Conservation (phyloP, 495 filamentous ascomycete genomes). For the Neurospora sp. region DNA sequence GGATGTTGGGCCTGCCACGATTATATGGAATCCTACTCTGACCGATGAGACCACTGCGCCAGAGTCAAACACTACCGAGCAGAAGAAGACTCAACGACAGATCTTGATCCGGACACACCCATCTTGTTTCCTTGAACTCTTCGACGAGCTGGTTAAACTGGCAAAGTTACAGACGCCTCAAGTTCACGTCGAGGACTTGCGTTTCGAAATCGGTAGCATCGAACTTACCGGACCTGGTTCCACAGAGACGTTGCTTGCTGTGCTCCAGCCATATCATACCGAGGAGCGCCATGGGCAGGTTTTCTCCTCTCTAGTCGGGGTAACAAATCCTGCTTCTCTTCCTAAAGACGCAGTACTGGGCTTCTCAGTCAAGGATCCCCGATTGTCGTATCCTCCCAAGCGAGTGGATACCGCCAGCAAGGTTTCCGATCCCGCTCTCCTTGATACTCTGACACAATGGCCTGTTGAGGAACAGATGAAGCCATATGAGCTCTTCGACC, state of each 20-base stretch:
- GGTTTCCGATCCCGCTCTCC: conserved; percentile 38
- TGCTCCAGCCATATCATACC: conserved; percentile 48
- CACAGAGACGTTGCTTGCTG: conserved; percentile 66
- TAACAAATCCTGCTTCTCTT: conserved; percentile 69
- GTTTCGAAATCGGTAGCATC: conserved; percentile 92
- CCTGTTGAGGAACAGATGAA: conserved; percentile 50
- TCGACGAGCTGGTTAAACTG: conserved; percentile 62
- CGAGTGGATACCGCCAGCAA: conserved; percentile 32
- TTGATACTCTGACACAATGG: conserved; percentile 57
- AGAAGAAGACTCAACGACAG: conserved; percentile 41
- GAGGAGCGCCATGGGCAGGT: conserved; percentile 39
- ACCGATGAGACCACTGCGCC: conserved; percentile 11
- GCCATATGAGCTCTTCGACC: conserved; percentile 56
- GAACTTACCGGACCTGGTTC: conserved; percentile 77
- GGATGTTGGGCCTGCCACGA: conserved; percentile 63
- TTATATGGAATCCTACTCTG: conserved; percentile 53
- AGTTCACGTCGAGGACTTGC: conserved; percentile 75
- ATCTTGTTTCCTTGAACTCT: conserved; percentile 75
- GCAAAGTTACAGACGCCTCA: conserved; percentile 61
- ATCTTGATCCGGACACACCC: conserved; percentile 76
- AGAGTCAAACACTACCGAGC: neutral
- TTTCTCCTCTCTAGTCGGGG: conserved; percentile 55
- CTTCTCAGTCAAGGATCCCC: conserved; percentile 70
- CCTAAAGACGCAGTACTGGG: conserved; percentile 61
- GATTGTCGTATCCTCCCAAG: conserved; percentile 62